Evolutionary conservation across 2,329 filamentous ascomycete species (phyloP).

Genomic region (Diaporthe citri): DNA sequence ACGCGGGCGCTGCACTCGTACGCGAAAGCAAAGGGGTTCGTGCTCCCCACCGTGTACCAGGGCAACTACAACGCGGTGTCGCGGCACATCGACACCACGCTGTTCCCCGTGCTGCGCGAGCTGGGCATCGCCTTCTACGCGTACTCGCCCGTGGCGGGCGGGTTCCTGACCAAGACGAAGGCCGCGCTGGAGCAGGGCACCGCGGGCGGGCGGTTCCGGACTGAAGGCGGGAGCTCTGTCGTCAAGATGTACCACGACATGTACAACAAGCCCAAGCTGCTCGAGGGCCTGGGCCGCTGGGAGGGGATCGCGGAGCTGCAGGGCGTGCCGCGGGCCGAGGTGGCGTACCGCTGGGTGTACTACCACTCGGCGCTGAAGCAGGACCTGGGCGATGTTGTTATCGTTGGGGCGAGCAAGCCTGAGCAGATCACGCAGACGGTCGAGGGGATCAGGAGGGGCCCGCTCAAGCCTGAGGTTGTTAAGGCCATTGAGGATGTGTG

Average conservation of each 20-base stretch:
- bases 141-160: slow-evolving; percentile 67
- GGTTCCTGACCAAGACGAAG: slow-evolving; percentile 65
- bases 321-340: slow-evolving; percentile 67
- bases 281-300: slow-evolving; percentile 65
- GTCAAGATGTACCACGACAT: slow-evolving; percentile 47
- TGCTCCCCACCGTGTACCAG: slow-evolving; percentile 60
- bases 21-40: slow-evolving; percentile 52
- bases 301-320: slow-evolving; percentile 59
- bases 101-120: slow-evolving; percentile 59
- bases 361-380: slow-evolving; percentile 63
- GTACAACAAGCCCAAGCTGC: slow-evolving; percentile 53
- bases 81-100: slow-evolving; percentile 52
- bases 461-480: slow-evolving; percentile 79
- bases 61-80: slow-evolving; percentile 55
- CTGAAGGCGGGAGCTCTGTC: slow-evolving; percentile 52
- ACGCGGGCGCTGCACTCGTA: slow-evolving; percentile 77
- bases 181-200: slow-evolving; percentile 50
- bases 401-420: slow-evolving; percentile 57
- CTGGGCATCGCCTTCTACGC: slow-evolving; percentile 56
- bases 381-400: slow-evolving; percentile 52
- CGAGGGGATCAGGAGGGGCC: slow-evolving; percentile 67
- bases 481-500: slow-evolving; percentile 82
- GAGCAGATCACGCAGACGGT: slow-evolving; percentile 65
- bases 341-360: slow-evolving; percentile 70
- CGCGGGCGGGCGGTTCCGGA: slow-evolving; percentile 53